Percentiles rank a stretch among this genome's conserved stretches.
These are phyloP conservation scores for Groenewaldozyma sp. DNA, from an alignment of 1,139 yeast species.

Conservation along the genomic window DNA sequence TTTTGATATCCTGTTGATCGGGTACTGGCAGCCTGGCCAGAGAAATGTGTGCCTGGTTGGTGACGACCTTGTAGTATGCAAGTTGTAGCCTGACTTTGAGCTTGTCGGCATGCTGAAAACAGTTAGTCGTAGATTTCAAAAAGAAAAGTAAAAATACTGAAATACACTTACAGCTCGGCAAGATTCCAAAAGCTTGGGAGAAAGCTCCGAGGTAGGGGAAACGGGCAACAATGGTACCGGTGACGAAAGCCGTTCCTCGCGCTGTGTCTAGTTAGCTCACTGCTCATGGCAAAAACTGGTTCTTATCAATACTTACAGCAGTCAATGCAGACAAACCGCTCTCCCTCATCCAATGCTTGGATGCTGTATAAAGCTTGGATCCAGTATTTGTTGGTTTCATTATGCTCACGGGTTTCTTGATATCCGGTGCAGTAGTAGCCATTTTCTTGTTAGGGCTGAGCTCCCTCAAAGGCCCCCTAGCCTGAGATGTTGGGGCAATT, in stretches of 20 bases:
- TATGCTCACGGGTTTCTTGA: neutral
- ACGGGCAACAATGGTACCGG: slow-evolving; percentile 13
- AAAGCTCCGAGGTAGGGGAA: slow-evolving; percentile 1
- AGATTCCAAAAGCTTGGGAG: slow-evolving; percentile 5
- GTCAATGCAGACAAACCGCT: no score
- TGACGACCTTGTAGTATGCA: slow-evolving; percentile 67
- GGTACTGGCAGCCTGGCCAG: slow-evolving; percentile 24
- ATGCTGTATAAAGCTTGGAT: no score
- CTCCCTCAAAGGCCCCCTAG: slow-evolving; percentile 8
- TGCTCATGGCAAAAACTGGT: neutral
- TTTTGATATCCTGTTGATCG: slow-evolving; percentile 11
- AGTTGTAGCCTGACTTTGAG: slow-evolving; percentile 48
- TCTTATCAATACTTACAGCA: no score
- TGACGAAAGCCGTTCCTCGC: slow-evolving; percentile 10
- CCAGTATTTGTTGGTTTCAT: no score
- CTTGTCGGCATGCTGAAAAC: slow-evolving; percentile 11
- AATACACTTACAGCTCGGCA: slow-evolving; percentile 2
- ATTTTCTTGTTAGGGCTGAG: slow-evolving; percentile 8
- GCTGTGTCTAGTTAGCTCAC: neutral
- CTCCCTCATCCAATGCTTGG: no score
- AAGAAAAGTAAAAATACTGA: slow-evolving; percentile 3
- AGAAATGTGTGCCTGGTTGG: slow-evolving; percentile 40
- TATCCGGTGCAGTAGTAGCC: neutral
- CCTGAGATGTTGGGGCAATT: no score
- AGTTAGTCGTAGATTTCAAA: neutral